phyloP scores from a whole-genome alignment of 2,329 filamentous ascomycete genomes.

The Lasiodiplodia citricola region DNA sequence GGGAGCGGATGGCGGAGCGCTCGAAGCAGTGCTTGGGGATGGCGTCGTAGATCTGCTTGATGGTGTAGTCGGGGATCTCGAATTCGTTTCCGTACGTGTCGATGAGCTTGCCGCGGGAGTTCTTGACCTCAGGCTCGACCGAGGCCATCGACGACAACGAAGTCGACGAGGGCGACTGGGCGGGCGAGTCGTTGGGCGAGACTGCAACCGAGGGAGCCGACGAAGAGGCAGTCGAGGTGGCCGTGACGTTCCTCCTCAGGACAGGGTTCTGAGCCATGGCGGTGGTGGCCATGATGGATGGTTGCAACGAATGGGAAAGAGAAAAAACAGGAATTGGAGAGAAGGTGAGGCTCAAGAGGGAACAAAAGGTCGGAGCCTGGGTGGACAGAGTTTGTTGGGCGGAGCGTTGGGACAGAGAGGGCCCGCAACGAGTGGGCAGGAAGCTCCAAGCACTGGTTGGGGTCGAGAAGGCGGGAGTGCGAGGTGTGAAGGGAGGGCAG shows the following conservation, averaged over 20 bases:
- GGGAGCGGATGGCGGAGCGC: conserved; percentile 75
- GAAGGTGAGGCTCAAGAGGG: neutral
- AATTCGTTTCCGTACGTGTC: conserved; percentile 97
- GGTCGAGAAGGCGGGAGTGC: neutral
- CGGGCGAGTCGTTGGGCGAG: conserved; percentile 65
- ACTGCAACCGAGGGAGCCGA: conserved; percentile 58
- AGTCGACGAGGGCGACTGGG: conserved; percentile 76
- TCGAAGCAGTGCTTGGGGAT: conserved; percentile 98
- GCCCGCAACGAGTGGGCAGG: conserved; percentile 16
- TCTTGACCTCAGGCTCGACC: conserved; percentile 58
- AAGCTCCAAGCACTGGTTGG: conserved; percentile 8
- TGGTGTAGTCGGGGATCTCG: conserved; percentile 90
- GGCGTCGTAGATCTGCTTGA: conserved; percentile 95
- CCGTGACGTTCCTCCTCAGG: conserved; percentile 53
- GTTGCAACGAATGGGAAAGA: neutral
- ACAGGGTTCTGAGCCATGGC: conserved; percentile 57
- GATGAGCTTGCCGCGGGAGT: conserved; percentile 69
- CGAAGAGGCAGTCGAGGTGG: conserved; percentile 59
- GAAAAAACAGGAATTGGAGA: neutral
- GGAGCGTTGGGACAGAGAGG: conserved; percentile 19
- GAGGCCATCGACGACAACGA: conserved; percentile 90
- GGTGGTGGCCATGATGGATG: conserved; percentile 51
- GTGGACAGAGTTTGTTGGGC: conserved; percentile 27
- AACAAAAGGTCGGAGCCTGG: conserved; percentile 6
- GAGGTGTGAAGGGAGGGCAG: conserved; percentile 4